Evolutionary conservation across 805 yeast genomes (phyloP), one percentile per base, ranked within the genome.

Genomic region (Scheffersomyces amazonensis): DNA sequence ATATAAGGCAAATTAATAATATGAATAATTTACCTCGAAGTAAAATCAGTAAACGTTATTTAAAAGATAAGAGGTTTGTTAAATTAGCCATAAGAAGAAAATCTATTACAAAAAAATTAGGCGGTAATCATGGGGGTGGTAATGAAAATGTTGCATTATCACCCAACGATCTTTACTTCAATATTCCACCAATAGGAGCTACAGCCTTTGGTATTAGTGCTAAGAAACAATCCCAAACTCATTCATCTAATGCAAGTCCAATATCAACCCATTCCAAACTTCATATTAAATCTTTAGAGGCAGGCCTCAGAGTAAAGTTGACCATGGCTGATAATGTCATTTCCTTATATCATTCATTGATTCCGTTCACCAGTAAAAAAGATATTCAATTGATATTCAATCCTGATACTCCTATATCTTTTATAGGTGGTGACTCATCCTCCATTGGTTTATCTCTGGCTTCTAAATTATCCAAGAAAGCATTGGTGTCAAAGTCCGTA

Each of bases 301-400:
- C 79, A 2, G 77, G 76, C 15, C 65, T 78, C 4, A 65, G 69
- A 39, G 69, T 76, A 2, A 64, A 76, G 33, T 51, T 76, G n/a
- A 66, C 80, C 0, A 43, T 71, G 35, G 71, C 71, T 4, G 71
- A 76, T 6, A 64, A 72, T 21, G 47, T 76, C 31, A 56, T 69
- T 4, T 54, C 66, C 3, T 53, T 76, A 16, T 75, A 75, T 52
- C 64, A 71, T 24, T 63, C 67, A 18, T 50, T 76, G 29, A 59
- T 62, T 17, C 68, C 72, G 5, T 58, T 57, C 41, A 53, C 63
- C 7, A 48, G 54, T 27, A 60, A 56, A 22, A 54, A 50, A 16
- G 41, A 45, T 7, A 40, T 55, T 3, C 31, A 29, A 10, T 36
- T 52, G 1, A 28, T 52, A 9, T 45, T 46, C 19, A 29, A 40